Percentiles rank a stretch among this genome's conserved stretches.
These are phyloP conservation scores for Artemisia annua DNA, from an alignment of 129 eudicot species.

Conservation along the genomic window DNA sequence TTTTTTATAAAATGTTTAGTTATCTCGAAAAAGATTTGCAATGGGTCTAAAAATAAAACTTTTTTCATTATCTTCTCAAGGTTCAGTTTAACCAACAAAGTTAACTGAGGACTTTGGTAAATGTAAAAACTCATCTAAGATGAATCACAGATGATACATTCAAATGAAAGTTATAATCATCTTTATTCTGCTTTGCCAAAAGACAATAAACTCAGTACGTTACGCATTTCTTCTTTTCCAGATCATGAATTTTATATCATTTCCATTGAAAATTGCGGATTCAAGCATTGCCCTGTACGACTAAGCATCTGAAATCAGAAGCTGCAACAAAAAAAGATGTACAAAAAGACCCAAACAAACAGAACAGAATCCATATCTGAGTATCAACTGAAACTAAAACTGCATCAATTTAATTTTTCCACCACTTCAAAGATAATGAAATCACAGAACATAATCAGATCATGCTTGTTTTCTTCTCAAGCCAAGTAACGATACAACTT, in stretches of 20 bases:
- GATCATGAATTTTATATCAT: background rate
- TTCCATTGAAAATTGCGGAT: background rate
- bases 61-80: no score
- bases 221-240: background rate
- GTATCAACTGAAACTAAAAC: conserved; percentile 21
- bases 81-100: no score
- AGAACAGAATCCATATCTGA: background rate
- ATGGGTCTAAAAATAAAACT: no score
- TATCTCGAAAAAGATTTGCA: no score
- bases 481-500: conserved; percentile 61
- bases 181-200: background rate
- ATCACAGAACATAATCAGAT: background rate
- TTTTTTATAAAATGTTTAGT: no score
- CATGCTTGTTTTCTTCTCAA: conserved; percentile 16
- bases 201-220: background rate
- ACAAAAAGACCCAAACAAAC: background rate
- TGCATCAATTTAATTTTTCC: conserved; percentile 19
- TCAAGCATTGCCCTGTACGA: background rate
- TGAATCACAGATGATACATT: background rate
- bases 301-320: background rate
- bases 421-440: conserved; percentile 1
- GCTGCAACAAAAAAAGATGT: background rate
- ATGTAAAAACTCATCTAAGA: background rate
- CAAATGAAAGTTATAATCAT: background rate
- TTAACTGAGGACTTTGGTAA: no score